Base-by-base conservation (phyloP, 2,329 filamentous ascomycete species). In the Pseudovirgaria hyperparasitica region DNA sequence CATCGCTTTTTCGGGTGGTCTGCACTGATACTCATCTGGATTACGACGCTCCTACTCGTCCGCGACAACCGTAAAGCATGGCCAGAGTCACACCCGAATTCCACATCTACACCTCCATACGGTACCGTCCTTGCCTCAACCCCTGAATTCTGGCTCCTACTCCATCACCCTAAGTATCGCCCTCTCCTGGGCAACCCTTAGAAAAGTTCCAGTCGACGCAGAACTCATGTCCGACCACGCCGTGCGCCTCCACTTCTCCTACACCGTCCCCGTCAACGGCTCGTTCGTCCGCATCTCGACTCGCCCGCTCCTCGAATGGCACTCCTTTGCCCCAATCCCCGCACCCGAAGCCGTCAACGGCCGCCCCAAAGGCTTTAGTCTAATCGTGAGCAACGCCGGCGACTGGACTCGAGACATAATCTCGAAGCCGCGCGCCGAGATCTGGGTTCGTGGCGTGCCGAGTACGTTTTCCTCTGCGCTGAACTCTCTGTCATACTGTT, bases 151-250 rank as follows among this genome's bases (percentile, higher is more conserved):
- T 90, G 79, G 76, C 68, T 79, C 41, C 60, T 87, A 11, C 40
- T 70, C 15, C 23, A 72, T 74, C 23, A 82, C 79, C 2, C 41
- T 63, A 21, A 67, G 76, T 37, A 65, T 86, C 35, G 59, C 76
- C 23, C 72, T 77, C 27, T 79, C 82, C 1, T 92, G 82, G 81
- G 47, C 78, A 3, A 66, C 70, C 31, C 68, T 90, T 16, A 71
- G 79, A 29, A 73, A 70, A 39, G 72, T 81, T 30, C 55, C 59
- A 7, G 76, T 87, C 34, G 57, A 66, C 12, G 61, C 75, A 6
- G 73, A 82, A 43, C 57, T 65, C 4, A 69, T 90, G 11, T 87
- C 81, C 0, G 49, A 65, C 13, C 81, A 86, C 53, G 81, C 80
- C 20, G 58, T 82, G 16, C 70, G 75, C 21, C 66, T 90, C 12